These are phyloP conservation scores for Lepiota venenata DNA, from an alignment of 768 basidiomycete species.

Conservation along the genomic window DNA sequence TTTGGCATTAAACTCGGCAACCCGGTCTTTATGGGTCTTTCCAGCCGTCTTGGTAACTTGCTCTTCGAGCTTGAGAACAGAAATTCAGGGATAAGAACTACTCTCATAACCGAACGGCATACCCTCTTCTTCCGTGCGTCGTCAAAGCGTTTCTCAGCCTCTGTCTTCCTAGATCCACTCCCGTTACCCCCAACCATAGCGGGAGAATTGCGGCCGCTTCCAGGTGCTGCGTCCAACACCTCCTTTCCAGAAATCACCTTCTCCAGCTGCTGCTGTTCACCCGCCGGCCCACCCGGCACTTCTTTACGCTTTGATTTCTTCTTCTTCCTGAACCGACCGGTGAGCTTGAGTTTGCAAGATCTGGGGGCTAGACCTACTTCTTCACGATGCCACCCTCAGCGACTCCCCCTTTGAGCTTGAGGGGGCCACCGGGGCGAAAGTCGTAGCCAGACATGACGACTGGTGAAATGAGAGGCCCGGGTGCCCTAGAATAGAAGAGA, in stretches of 20 bases:
- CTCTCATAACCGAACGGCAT: constrained; percentile 22
- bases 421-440: constrained; percentile 80
- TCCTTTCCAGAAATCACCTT: constrained; percentile 42
- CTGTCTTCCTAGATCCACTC: constrained; percentile 65
- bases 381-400: constrained; percentile 78
- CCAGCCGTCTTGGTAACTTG: constrained; percentile 73
- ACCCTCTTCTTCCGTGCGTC: constrained; percentile 83
- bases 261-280: constrained; percentile 46
- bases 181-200: constrained; percentile 41
- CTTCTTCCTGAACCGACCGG: constrained; percentile 52
- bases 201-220: constrained; percentile 61
- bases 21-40: constrained; percentile 93
- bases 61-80: constrained; percentile 54
- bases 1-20: constrained; percentile 85
- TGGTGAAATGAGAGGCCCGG: constrained; percentile 14
- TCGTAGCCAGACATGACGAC: constrained; percentile 78
- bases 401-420: constrained; percentile 86
- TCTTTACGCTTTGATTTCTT: constrained; percentile 70
- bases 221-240: constrained; percentile 39
- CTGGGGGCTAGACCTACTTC: constrained; percentile 50
- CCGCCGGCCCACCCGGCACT: constrained; percentile 38
- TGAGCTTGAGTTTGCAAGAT: constrained; percentile 10
- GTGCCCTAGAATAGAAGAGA: constrained; percentile 7
- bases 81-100: constrained; percentile 1
- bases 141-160: constrained; percentile 86